Percentiles rank a stretch among this genome's conserved stretches.
Evolutionary conservation across 2,329 filamentous ascomycete genomes (phyloP).

Genomic region (Pezicula neosporulosa): DNA sequence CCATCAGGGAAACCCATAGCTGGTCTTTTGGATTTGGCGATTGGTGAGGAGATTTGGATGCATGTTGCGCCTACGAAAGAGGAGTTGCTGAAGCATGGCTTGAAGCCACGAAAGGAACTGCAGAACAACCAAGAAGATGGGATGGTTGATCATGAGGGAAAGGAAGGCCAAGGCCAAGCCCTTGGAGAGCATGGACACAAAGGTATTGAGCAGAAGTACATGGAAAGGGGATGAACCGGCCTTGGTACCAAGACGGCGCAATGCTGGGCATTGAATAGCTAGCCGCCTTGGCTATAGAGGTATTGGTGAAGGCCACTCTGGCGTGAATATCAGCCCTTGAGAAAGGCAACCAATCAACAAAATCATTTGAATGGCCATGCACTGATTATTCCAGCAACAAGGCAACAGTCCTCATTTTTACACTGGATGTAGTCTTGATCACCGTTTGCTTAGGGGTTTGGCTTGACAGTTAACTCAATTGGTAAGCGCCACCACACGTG

Average conservation of each 20-base stretch:
- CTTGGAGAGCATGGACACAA: neutral
- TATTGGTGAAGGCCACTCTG: no score
- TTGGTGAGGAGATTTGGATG: conserved; percentile 49
- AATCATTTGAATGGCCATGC: no score
- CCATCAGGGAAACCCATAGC: conserved; percentile 33
- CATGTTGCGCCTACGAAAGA: conserved; percentile 39
- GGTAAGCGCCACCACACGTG: no score
- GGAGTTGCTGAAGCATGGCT: conserved; percentile 21
- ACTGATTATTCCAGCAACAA: no score
- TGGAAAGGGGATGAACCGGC: conserved; percentile 9
- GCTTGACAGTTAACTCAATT: no score
- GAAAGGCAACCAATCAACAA: no score
- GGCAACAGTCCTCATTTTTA: no score
- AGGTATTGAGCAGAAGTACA: conserved; percentile 14
- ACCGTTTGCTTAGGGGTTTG: no score
- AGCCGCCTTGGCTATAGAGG: neutral
- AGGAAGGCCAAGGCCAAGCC: conserved; percentile 7
- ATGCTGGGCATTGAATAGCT: neutral
- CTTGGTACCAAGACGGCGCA: neutral
- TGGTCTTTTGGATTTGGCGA: conserved; percentile 28
- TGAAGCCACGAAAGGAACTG: conserved; percentile 6
- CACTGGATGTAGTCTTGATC: no score
- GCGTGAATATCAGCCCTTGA: no score
- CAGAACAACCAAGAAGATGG: conserved; percentile 4
- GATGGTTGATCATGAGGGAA: conserved; percentile 11